These are phyloP conservation scores for Termitomyces bulborhizus DNA, from an alignment of 768 basidiomycete genomes.

Conservation along the genomic window DNA sequence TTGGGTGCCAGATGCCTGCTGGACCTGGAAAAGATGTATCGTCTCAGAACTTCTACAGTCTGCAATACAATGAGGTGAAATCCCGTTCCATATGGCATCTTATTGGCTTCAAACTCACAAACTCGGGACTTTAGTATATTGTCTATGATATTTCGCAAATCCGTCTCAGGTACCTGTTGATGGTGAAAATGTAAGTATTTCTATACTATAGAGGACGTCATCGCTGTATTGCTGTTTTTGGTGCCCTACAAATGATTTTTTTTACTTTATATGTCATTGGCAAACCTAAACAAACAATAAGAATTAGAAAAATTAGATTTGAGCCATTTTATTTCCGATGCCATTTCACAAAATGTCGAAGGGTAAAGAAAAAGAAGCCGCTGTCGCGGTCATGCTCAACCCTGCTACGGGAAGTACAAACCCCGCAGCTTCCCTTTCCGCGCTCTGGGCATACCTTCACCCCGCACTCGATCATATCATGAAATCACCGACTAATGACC, in stretches of 20 bases:
- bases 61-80: slow-evolving; percentile 55
- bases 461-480: slow-evolving; percentile 76
- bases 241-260: too few species aligned
- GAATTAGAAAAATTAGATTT: not conserved
- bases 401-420: slow-evolving; percentile 62
- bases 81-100: not conserved
- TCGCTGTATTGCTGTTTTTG: not conserved
- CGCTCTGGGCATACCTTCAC: slow-evolving; percentile 70
- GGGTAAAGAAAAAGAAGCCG: slow-evolving; percentile 25
- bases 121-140: slow-evolving; percentile 41
- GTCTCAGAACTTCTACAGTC: slow-evolving; percentile 16
- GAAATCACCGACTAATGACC: slow-evolving; percentile 56
- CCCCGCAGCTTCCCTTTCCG: slow-evolving; percentile 64
- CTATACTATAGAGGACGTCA: not conserved
- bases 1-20: slow-evolving; percentile 57
- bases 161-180: slow-evolving; percentile 48
- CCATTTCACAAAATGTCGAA: slow-evolving; percentile 13
- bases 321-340: not conserved
- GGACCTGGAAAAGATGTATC: slow-evolving; percentile 32
- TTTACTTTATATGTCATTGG: too few species aligned
- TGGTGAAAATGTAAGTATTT: slow-evolving; percentile 45
- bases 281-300: not conserved
- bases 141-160: slow-evolving; percentile 56
- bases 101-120: not conserved
- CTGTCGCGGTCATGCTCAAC: slow-evolving; percentile 34